Evolutionary conservation across 768 basidiomycete species (phyloP).

Genomic region (Lentinula boryana): DNA sequence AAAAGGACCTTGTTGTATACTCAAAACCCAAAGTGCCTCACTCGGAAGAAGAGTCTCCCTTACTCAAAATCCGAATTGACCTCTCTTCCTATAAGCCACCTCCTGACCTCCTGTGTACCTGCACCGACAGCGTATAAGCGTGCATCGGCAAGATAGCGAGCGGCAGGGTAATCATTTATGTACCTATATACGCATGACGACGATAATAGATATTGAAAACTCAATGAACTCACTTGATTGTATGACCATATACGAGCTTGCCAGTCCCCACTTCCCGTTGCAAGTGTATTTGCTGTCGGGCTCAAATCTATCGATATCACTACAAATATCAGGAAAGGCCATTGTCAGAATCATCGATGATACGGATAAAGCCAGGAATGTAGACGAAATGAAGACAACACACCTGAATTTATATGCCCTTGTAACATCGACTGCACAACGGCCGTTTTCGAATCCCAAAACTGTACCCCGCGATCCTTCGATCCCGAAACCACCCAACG

Average conservation of each 20-base stretch:
- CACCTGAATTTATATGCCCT: conserved; percentile 52
- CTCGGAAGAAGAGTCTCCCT: background rate
- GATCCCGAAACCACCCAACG: conserved; percentile 91
- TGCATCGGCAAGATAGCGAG: conserved; percentile 82
- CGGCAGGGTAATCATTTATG: conserved; percentile 76
- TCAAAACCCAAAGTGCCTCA: too few relatives aligned
- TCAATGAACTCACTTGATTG: background rate
- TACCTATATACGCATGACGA: background rate
- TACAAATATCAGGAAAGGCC: background rate
- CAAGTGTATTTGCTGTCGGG: conserved; percentile 24
- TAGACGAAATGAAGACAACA: conserved; percentile 15
- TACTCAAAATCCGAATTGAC: conserved; percentile 61
- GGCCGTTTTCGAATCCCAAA: conserved; percentile 75
- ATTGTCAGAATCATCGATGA: background rate
- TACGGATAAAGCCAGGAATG: background rate
- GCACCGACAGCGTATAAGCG: conserved; percentile 91
- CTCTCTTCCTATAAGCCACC: conserved; percentile 92
- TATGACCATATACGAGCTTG: conserved; percentile 27
- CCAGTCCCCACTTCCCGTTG: conserved; percentile 29
- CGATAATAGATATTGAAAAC: too few relatives aligned
- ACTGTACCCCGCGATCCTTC: conserved; percentile 95
- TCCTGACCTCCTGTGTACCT: conserved; percentile 92
- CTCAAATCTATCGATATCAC: conserved; percentile 28
- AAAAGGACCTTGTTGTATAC: too few relatives aligned
- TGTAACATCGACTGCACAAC: conserved; percentile 93